These are phyloP conservation scores for Byssothecium circinans DNA, from an alignment of 2,329 filamentous ascomycete genomes.

Conservation along the genomic window DNA sequence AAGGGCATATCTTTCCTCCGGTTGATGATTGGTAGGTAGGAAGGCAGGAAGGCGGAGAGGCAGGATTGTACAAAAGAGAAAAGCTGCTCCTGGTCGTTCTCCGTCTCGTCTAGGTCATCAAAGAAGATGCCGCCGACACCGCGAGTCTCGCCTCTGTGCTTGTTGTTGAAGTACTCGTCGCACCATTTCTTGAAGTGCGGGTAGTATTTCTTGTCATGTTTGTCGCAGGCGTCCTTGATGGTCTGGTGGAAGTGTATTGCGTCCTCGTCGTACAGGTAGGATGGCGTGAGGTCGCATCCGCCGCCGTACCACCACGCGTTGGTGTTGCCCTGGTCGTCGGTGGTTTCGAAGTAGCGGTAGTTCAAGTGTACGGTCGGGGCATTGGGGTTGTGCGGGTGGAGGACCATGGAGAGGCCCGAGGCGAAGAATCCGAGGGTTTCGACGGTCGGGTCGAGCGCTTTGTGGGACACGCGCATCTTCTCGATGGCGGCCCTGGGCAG, in stretches of 20 bases:
- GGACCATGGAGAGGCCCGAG: slow-evolving; percentile 85
- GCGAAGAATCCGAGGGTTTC: slow-evolving; percentile 94
- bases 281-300: slow-evolving; percentile 88
- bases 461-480: slow-evolving; percentile 88
- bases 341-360: slow-evolving; percentile 98
- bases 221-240: slow-evolving; percentile 90
- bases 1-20: slow-evolving; percentile 90
- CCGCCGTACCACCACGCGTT: slow-evolving; percentile 99
- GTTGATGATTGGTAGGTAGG: slow-evolving; percentile 86
- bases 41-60: slow-evolving; percentile 82
- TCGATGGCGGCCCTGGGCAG: slow-evolving; percentile 82
- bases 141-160: slow-evolving; percentile 82
- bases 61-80: slow-evolving; percentile 89
- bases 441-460: slow-evolving; percentile 76
- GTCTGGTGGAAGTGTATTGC: slow-evolving; percentile 94
- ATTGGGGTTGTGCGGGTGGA: slow-evolving; percentile 95
- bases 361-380: slow-evolving; percentile 97
- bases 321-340: slow-evolving; percentile 74
- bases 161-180: slow-evolving; percentile 94
- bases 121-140: slow-evolving; percentile 98
- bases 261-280: slow-evolving; percentile 95
- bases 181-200: slow-evolving; percentile 97
- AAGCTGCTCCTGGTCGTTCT: slow-evolving; percentile 83
- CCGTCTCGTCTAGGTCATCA: slow-evolving; percentile 86
- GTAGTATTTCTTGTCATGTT: slow-evolving; percentile 90